phyloP scores from a whole-genome alignment of 768 basidiomycete species.

The Tricholoma matsutake region DNA sequence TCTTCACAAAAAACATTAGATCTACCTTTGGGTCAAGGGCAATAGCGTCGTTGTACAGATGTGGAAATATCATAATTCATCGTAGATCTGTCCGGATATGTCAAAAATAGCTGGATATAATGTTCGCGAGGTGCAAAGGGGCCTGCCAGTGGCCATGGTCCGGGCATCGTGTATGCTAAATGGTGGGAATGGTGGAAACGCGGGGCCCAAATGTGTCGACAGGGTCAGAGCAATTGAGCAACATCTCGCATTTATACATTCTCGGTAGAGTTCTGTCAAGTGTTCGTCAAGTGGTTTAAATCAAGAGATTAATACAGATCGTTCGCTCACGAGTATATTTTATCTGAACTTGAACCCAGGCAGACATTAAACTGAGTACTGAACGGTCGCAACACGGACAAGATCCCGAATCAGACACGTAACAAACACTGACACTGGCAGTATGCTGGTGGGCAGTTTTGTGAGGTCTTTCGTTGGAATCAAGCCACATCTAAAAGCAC shows the following conservation, averaged over 20 bases:
- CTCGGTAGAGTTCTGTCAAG: not conserved
- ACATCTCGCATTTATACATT: not conserved
- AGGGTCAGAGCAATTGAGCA: not conserved
- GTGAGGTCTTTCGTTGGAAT: too few relatives aligned
- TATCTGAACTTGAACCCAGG: too few relatives aligned
- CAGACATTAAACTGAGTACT: too few relatives aligned
- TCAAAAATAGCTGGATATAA: slow-evolving; percentile 3
- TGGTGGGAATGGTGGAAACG: not conserved
- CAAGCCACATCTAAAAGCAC: too few relatives aligned
- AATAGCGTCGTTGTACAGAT: not conserved
- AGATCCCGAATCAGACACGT: too few relatives aligned
- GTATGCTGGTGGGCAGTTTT: too few relatives aligned
- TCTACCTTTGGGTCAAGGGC: too few relatives aligned
- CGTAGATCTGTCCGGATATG: not conserved
- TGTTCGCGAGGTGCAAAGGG: not conserved
- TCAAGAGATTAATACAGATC: too few relatives aligned
- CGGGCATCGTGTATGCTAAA: not conserved
- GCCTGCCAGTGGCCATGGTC: not conserved
- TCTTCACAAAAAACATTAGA: not conserved
- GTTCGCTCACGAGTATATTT: too few relatives aligned
- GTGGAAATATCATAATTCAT: not conserved
- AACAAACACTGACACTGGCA: too few relatives aligned
- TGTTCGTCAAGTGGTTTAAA: too few relatives aligned
- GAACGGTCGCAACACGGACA: too few relatives aligned
- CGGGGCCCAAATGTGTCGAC: not conserved